These are phyloP conservation scores for Pseudogymnoascus sp. DNA, from an alignment of 2,329 filamentous ascomycete species.

Conservation along the genomic window DNA sequence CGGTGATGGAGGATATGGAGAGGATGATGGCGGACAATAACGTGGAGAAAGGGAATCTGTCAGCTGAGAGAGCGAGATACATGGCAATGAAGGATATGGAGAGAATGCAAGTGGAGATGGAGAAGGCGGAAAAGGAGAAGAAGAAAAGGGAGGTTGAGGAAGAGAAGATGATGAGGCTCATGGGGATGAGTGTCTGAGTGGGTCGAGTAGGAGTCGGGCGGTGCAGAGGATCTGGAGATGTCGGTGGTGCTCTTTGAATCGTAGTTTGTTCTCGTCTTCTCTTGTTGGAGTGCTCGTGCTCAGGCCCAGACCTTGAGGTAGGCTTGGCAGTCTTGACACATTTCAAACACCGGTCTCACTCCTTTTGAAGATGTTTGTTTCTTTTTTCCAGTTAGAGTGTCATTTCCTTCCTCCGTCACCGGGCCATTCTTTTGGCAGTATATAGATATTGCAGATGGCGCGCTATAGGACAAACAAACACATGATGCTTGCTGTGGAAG, in stretches of 20 bases:
- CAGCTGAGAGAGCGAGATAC: background rate
- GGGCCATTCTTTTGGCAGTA: background rate
- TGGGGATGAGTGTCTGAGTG: background rate
- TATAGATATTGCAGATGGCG: background rate
- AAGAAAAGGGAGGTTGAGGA: background rate
- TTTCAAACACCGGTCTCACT: background rate
- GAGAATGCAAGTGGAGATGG: background rate
- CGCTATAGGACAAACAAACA: background rate
- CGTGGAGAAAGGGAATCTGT: background rate
- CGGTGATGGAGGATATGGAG: background rate
- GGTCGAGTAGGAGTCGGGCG: background rate
- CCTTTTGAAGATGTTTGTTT: background rate
- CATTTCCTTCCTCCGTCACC: background rate
- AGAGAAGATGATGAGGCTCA: background rate
- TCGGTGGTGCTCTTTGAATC: background rate
- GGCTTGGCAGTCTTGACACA: background rate
- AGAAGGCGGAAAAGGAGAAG: background rate
- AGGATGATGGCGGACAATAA: background rate
- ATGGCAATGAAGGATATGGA: background rate
- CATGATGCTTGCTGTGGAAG: background rate
- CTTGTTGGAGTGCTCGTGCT: background rate
- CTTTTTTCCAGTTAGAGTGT: background rate
- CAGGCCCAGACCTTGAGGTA: background rate
- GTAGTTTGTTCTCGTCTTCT: background rate
- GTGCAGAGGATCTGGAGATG: background rate